A percentile compares a stretch with the other conserved stretches of the same genome.
phyloP scores from a whole-genome alignment of 306 rosid species.

The Cucurbita pepo region DNA sequence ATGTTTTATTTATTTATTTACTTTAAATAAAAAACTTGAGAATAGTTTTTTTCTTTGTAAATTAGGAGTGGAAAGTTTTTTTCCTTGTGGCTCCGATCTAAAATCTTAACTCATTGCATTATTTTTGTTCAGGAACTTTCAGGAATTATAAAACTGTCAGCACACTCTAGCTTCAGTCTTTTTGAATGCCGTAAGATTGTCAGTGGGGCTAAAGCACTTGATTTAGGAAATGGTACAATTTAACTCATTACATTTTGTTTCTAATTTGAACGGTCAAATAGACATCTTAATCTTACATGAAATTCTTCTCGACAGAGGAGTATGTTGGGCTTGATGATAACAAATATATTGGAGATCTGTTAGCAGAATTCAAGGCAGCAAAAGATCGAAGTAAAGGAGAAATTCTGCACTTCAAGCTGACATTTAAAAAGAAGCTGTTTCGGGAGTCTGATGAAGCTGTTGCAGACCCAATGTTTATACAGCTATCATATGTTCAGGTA shows the following conservation, averaged over 20 bases:
- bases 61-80: neutral
- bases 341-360: constrained; percentile 76
- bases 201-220: constrained; percentile 57
- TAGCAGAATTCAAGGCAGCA: constrained; percentile 70
- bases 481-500: constrained; percentile 87
- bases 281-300: constrained; percentile 12
- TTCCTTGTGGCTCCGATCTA: neutral
- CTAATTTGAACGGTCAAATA: neutral
- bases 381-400: constrained; percentile 93
- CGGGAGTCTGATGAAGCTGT: constrained; percentile 95
- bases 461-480: constrained; percentile 80
- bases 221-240: constrained; percentile 54
- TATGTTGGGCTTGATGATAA: constrained; percentile 77
- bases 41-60: no score
- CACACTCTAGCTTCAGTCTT: constrained; percentile 68
- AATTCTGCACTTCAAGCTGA: constrained; percentile 72
- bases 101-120: neutral
- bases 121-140: constrained; percentile 66
- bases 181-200: constrained; percentile 81
- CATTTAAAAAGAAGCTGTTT: constrained; percentile 71
- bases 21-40: no score
- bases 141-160: constrained; percentile 63
- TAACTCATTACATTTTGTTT: constrained; percentile 3
- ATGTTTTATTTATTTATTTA: neutral
- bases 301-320: constrained; percentile 56